These are phyloP conservation scores for Aspergillus sojae DNA, from an alignment of 2,329 filamentous ascomycete genomes.

Conservation along the genomic window DNA sequence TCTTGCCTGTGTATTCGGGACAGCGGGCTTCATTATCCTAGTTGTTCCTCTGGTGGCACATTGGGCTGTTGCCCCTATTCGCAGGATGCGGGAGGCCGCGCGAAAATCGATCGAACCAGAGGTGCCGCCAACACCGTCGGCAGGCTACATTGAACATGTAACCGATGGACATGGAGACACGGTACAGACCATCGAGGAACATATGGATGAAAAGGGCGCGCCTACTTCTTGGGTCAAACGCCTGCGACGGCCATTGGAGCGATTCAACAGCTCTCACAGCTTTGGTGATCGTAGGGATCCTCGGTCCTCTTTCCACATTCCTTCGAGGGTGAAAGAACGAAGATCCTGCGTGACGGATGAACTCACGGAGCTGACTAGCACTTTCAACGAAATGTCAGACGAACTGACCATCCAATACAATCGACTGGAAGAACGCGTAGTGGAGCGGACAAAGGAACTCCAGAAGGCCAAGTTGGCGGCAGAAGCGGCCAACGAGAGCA, in stretches of 20 bases:
- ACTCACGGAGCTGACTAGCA: conserved; percentile 76
- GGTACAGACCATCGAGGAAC: not conserved
- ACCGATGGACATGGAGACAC: not conserved
- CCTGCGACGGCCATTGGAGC: conserved; percentile 13
- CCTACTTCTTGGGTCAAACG: conserved; percentile 17
- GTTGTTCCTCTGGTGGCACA: conserved; percentile 79
- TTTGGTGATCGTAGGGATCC: not conserved
- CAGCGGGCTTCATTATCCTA: conserved; percentile 71
- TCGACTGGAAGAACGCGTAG: conserved; percentile 80
- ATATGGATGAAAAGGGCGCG: conserved; percentile 20
- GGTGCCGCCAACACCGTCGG: not conserved
- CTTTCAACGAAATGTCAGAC: conserved; percentile 93
- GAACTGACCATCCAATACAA: conserved; percentile 86
- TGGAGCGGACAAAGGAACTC: conserved; percentile 78
- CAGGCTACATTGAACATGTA: not conserved
- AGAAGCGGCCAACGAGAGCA: conserved; percentile 93
- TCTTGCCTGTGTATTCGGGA: conserved; percentile 82
- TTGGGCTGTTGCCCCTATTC: conserved; percentile 77
- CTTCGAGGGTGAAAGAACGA: conserved; percentile 74
- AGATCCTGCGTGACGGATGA: conserved; percentile 82
- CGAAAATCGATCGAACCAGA: conserved; percentile 68
- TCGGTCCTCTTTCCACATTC: conserved; percentile 74
- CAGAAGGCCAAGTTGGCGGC: conserved; percentile 90
- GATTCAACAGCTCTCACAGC: conserved; percentile 15
- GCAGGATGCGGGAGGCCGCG: conserved; percentile 73